These are phyloP conservation scores for Eragrostis nindensis DNA, from an alignment of 176 grass and related monocot genomes.

Conservation along the genomic window DNA sequence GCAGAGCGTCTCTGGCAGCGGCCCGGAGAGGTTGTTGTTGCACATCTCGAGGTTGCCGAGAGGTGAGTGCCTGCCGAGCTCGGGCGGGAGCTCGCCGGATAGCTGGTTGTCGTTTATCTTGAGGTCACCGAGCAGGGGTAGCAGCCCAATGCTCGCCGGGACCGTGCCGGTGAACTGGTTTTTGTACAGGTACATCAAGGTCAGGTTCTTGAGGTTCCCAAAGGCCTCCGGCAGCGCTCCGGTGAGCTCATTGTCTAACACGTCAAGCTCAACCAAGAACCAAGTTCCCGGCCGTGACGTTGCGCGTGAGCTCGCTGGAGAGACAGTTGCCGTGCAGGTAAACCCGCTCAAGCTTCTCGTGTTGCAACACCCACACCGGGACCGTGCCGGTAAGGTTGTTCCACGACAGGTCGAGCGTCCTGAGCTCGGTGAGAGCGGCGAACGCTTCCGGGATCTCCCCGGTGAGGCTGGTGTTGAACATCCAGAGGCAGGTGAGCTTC, in stretches of 20 bases:
- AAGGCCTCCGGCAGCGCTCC: conserved; percentile 55
- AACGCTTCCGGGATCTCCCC: conserved; percentile 57
- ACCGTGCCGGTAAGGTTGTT: conserved; percentile 60
- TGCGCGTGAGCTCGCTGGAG: conserved; percentile 40
- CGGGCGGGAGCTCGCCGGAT: no score
- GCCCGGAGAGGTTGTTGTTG: no score
- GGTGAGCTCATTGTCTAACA: conserved; percentile 55
- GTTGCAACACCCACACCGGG: conserved; percentile 54
- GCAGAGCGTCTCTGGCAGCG: no score
- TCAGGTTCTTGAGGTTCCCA: conserved; percentile 49
- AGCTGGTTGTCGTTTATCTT: conserved; percentile 46
- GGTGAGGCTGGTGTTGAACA: conserved; percentile 31
- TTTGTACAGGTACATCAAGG: conserved; percentile 43
- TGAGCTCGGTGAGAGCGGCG: conserved; percentile 37
- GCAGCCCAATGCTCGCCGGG: conserved; percentile 54
- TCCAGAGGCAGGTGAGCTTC: conserved; percentile 53
- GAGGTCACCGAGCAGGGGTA: conserved; percentile 49
- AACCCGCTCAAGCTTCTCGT: conserved; percentile 14
- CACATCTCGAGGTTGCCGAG: no score
- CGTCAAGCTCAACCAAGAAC: conserved; percentile 41
- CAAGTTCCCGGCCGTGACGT: conserved; percentile 30
- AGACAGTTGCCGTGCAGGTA: conserved; percentile 46
- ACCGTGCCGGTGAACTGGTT: conserved; percentile 64
- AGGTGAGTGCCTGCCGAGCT: no score
- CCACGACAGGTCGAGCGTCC: background rate